phyloP scores from a whole-genome alignment of 139 green algal genomes.

The Pseudopediastrum boryanum region DNA sequence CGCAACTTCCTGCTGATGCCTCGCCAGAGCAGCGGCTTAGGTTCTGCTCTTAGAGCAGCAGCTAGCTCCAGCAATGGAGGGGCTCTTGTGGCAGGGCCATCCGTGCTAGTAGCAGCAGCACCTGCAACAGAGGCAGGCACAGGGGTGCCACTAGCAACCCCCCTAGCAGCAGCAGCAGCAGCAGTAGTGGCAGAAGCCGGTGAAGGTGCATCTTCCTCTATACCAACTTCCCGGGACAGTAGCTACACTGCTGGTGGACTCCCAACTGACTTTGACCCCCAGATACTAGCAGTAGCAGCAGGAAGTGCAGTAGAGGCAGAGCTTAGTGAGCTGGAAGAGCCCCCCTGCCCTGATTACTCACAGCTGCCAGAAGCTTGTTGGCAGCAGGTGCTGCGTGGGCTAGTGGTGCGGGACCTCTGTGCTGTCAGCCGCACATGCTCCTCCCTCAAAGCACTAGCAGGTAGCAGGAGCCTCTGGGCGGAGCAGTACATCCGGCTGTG shows the following conservation, averaged over 20 bases:
- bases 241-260: too few relatives aligned
- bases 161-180: conserved; percentile 29
- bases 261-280: too few relatives aligned
- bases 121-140: neutral
- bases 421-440: conserved; percentile 20
- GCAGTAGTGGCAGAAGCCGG: too few relatives aligned
- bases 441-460: too few relatives aligned
- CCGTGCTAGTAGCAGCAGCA: neutral
- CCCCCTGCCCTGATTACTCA: conserved; percentile 6
- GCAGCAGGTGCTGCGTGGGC: conserved; percentile 43
- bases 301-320: neutral
- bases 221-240: too few relatives aligned
- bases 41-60: too few relatives aligned
- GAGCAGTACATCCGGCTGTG: conserved; percentile 34
- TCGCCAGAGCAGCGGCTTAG: conserved; percentile 21
- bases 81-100: too few relatives aligned
- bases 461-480: conserved; percentile 40
- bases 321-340: conserved; percentile 33
- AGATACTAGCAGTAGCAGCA: neutral
- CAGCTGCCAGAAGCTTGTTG: conserved; percentile 53
- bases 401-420: conserved; percentile 52
- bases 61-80: too few relatives aligned
- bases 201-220: too few relatives aligned
- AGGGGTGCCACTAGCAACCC: neutral
- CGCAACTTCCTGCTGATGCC: too few relatives aligned